These are phyloP conservation scores for Phytophthora crassamura DNA, from an alignment of 352 stramenopile species.

Conservation along the genomic window DNA sequence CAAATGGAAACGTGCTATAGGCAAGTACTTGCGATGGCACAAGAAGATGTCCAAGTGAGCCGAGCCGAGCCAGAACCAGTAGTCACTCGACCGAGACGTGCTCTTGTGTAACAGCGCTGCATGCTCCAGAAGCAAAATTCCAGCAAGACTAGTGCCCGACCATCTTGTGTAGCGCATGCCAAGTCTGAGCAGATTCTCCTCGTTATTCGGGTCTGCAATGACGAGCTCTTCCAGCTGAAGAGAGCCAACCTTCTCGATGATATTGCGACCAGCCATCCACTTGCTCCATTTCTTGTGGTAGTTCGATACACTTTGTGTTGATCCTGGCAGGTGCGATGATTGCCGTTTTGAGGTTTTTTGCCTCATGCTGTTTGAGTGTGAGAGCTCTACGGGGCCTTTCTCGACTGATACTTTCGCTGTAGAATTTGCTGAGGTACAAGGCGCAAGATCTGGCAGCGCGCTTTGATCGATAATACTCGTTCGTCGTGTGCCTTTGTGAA, in stretches of 20 bases:
- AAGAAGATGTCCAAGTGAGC: slow-evolving; percentile 73
- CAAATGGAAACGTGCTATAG: slow-evolving; percentile 58
- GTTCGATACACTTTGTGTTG: slow-evolving; percentile 18
- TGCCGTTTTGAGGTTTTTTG: slow-evolving; percentile 12
- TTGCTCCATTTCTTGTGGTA: slow-evolving; percentile 75
- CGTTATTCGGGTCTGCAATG: slow-evolving; percentile 48
- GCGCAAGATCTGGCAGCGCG: slow-evolving; percentile 5
- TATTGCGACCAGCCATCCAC: slow-evolving; percentile 50
- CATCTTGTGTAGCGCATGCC: slow-evolving; percentile 65
- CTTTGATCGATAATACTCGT: slow-evolving; percentile 18
- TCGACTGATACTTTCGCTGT: slow-evolving; percentile 1
- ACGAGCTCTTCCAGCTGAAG: slow-evolving; percentile 74
- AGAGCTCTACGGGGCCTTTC: background rate
- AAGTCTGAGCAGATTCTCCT: slow-evolving; percentile 59
- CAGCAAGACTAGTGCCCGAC: slow-evolving; percentile 56
- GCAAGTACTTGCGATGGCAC: slow-evolving; percentile 68
- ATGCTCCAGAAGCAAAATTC: slow-evolving; percentile 67
- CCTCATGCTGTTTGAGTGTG: slow-evolving; percentile 5
- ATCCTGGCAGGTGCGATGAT: slow-evolving; percentile 12
- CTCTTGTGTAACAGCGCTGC: slow-evolving; percentile 51
- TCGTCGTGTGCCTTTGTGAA: background rate
- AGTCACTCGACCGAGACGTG: slow-evolving; percentile 55
- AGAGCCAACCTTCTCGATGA: slow-evolving; percentile 76
- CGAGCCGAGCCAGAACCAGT: slow-evolving; percentile 73
- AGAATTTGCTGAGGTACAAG: background rate